These are phyloP conservation scores for Pythium brassicae DNA, from an alignment of 352 stramenopile genomes.

Conservation along the genomic window DNA sequence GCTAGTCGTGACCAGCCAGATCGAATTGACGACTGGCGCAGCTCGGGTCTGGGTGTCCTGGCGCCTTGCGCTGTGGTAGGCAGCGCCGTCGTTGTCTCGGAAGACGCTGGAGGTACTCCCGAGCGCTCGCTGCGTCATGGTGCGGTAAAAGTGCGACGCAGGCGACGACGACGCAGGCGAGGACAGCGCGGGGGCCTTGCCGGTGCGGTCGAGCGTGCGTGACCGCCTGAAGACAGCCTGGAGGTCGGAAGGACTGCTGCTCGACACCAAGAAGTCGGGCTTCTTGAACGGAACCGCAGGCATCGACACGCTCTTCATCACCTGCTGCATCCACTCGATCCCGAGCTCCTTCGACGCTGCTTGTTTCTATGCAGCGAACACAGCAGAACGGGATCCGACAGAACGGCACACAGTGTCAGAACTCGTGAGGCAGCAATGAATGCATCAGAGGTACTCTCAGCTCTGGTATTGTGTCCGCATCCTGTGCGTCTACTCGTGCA, in stretches of 20 bases:
- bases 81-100: neutral
- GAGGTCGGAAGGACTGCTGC: neutral
- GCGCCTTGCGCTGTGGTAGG: neutral
- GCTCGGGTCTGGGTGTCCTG: slow-evolving; percentile 7
- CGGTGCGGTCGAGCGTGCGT: slow-evolving; percentile 32
- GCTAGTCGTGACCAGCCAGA: slow-evolving; percentile 34
- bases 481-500: too few species aligned
- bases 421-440: neutral
- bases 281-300: slow-evolving; percentile 14
- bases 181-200: slow-evolving; percentile 6
- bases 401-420: neutral
- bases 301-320: slow-evolving; percentile 20
- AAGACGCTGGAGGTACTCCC: slow-evolving; percentile 14
- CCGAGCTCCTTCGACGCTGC: slow-evolving; percentile 11
- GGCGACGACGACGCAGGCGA: neutral
- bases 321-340: slow-evolving; percentile 26
- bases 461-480: too few species aligned
- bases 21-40: slow-evolving; percentile 17
- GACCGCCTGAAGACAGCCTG: slow-evolving; percentile 31
- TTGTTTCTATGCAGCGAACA: neutral
- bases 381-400: neutral
- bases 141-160: slow-evolving; percentile 27
- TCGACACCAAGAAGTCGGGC: slow-evolving; percentile 6
- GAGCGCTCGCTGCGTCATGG: slow-evolving; percentile 33
- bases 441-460: too few species aligned